A percentile compares a stretch with the other conserved stretches of the same genome.
Evolutionary conservation across 495 filamentous ascomycete species (phyloP).

Genomic region (Ascodesmis nigricans): DNA sequence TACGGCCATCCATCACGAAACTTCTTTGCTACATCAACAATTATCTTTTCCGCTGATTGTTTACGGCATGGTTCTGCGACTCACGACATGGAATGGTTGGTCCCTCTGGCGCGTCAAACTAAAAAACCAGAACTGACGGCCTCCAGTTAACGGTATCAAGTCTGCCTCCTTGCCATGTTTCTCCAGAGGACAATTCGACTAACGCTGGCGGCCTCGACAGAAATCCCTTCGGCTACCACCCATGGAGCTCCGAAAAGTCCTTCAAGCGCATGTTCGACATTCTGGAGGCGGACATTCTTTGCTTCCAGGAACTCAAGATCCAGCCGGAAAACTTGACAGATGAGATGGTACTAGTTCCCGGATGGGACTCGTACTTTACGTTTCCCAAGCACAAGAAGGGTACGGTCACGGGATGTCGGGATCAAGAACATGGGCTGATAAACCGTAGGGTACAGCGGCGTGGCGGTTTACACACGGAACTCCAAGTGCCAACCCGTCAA

Average conservation of each 20-base stretch:
- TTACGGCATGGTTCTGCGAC: constrained; percentile 59
- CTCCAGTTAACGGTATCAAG: constrained; percentile 79
- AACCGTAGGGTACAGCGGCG: constrained; percentile 84
- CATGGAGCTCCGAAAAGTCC: constrained; percentile 75
- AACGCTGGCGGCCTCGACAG: constrained; percentile 24
- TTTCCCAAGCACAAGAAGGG: constrained; percentile 86
- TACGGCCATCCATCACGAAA: too few species aligned
- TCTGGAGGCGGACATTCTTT: constrained; percentile 77
- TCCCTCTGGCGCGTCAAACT: constrained; percentile 1
- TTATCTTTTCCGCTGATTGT: too few species aligned
- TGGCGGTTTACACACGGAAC: constrained; percentile 87
- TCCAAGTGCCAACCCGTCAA: constrained; percentile 68
- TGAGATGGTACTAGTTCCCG: constrained; percentile 87
- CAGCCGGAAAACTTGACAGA: constrained; percentile 81
- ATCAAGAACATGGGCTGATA: neutral
- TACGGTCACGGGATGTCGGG: constrained; percentile 22
- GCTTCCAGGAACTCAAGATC: constrained; percentile 93
- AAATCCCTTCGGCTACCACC: constrained; percentile 87
- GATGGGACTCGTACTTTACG: constrained; percentile 95
- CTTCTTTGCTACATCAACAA: too few species aligned
- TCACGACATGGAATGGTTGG: constrained; percentile 82
- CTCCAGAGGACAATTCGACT: neutral
- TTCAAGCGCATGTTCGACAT: constrained; percentile 82
- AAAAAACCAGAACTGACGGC: constrained; percentile 10
- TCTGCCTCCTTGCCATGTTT: constrained; percentile 16